A percentile compares a stretch with the other conserved stretches of the same genome.
These are phyloP conservation scores for Rubroboletus satanas DNA, from an alignment of 768 basidiomycete species.

Conservation along the genomic window DNA sequence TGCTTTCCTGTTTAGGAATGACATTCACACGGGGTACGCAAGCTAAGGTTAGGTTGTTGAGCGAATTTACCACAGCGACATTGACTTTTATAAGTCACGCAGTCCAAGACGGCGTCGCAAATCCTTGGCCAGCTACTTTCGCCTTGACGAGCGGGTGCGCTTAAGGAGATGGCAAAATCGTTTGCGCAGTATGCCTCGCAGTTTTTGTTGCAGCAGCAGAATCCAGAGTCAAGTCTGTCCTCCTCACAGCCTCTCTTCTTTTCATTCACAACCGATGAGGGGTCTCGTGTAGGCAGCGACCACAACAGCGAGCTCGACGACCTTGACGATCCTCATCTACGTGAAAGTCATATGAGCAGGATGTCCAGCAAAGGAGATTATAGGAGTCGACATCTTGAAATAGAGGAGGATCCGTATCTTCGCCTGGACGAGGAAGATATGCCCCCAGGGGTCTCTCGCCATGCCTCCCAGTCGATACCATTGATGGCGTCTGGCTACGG, in stretches of 20 bases:
- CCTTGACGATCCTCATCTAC: slow-evolving; percentile 72
- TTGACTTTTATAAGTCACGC: slow-evolving; percentile 14
- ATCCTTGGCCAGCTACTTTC: slow-evolving; percentile 10
- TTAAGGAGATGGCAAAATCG: slow-evolving; percentile 52
- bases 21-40: slow-evolving; percentile 25
- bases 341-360: slow-evolving; percentile 33
- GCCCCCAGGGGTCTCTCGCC: slow-evolving; percentile 35
- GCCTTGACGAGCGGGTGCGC: slow-evolving; percentile 16
- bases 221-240: slow-evolving; percentile 49
- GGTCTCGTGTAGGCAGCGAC: slow-evolving; percentile 46
- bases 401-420: slow-evolving; percentile 75
- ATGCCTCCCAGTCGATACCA: slow-evolving; percentile 35
- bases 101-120: slow-evolving; percentile 9
- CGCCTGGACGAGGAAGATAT: slow-evolving; percentile 67
- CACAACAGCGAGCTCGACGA: slow-evolving; percentile 60
- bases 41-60: slow-evolving; percentile 15
- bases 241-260: slow-evolving; percentile 81
- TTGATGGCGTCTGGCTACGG: slow-evolving; percentile 35
- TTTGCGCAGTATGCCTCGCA: slow-evolving; percentile 83
- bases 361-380: slow-evolving; percentile 28
- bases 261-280: slow-evolving; percentile 79
- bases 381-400: slow-evolving; percentile 30
- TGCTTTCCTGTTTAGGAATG: slow-evolving; percentile 9
- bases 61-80: slow-evolving; percentile 15
- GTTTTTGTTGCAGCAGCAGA: slow-evolving; percentile 62